phyloP scores from a whole-genome alignment of 2,329 filamentous ascomycete species.

The Arthrinium puccinioides region DNA sequence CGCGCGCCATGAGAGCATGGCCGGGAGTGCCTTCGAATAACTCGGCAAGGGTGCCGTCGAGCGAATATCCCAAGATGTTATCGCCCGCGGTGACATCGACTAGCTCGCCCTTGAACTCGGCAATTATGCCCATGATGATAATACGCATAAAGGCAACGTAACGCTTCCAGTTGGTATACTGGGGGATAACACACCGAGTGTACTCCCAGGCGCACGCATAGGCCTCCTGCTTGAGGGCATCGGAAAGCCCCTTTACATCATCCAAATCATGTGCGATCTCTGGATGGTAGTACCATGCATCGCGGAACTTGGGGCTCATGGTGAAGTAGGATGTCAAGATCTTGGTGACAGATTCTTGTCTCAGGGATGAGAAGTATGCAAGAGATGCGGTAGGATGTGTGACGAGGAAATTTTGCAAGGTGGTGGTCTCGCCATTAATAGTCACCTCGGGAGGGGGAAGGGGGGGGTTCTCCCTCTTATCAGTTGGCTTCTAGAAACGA shows the following conservation, averaged over 20 bases:
- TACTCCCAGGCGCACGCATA: conserved; percentile 18
- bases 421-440: no score
- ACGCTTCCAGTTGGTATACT: conserved; percentile 15
- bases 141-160: conserved; percentile 15
- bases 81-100: conserved; percentile 8
- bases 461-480: no score
- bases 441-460: no score
- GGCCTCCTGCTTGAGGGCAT: conserved; percentile 9
- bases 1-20: conserved; percentile 10
- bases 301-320: conserved; percentile 1
- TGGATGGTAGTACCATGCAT: conserved; percentile 6
- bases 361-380: no score
- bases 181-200: conserved; percentile 15
- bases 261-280: conserved; percentile 8
- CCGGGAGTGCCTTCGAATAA: conserved; percentile 10
- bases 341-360: no score
- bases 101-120: conserved; percentile 13
- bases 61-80: conserved; percentile 10
- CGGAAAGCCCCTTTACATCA: neutral
- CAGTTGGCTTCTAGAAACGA: no score
- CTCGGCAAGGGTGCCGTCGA: conserved; percentile 8
- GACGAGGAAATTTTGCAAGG: no score
- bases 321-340: no score
- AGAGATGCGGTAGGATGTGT: no score
- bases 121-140: conserved; percentile 14